phyloP scores from a whole-genome alignment of 163 green algal species.

The Chloroidium sp. region DNA sequence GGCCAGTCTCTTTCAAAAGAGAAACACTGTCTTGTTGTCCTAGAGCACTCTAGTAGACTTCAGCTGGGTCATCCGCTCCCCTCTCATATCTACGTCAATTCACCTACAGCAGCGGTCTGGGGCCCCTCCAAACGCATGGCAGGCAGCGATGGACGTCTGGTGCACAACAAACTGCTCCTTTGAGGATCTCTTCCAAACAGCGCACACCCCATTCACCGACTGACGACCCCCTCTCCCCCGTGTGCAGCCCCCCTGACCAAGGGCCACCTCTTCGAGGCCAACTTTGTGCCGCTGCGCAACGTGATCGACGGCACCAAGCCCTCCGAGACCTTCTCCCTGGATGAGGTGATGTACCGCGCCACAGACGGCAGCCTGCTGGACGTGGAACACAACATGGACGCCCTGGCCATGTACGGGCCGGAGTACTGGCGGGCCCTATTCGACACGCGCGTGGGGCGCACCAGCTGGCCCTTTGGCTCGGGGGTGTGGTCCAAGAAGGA shows the following conservation, averaged over 20 bases:
- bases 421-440: conserved; percentile 94
- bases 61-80: no score
- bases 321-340: conserved; percentile 82
- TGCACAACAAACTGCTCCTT: no score
- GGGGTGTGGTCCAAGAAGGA: conserved; percentile 99
- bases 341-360: conserved; percentile 86
- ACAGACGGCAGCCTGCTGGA: conserved; percentile 86
- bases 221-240: not conserved
- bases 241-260: conserved; percentile 17
- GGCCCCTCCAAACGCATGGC: no score
- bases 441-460: conserved; percentile 82
- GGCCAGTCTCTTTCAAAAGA: no score
- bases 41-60: no score
- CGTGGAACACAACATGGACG: conserved; percentile 94
- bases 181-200: no score
- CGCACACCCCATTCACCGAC: no score
- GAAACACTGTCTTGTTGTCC: no score
- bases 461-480: conserved; percentile 90
- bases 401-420: conserved; percentile 72
- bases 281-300: conserved; percentile 78
- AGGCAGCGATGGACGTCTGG: no score
- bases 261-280: conserved; percentile 58
- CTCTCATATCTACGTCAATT: no score
- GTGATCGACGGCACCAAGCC: conserved; percentile 5
- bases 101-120: no score